Percentiles rank a stretch among this genome's conserved stretches.
phyloP scores from a whole-genome alignment of 352 stramenopile genomes.

The Pythium monospermum region DNA sequence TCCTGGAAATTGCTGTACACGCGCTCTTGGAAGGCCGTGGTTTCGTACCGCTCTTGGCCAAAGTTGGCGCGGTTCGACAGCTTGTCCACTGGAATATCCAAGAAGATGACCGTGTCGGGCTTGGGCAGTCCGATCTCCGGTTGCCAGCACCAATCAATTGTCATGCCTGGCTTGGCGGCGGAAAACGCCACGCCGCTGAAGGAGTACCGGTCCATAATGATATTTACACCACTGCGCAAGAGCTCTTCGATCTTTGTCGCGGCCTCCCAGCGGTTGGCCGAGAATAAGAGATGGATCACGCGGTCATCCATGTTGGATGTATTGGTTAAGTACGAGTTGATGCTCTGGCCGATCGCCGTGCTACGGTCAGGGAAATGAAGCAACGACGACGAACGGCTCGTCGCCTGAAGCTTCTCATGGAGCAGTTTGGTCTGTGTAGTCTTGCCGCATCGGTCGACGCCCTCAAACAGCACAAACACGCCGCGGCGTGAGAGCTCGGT shows the following conservation, averaged over 20 bases:
- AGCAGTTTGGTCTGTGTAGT: conserved; percentile 97
- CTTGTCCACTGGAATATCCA: conserved; percentile 93
- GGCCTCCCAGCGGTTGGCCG: conserved; percentile 99
- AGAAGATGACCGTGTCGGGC: conserved; percentile 97
- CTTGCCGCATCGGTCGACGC: conserved; percentile 98
- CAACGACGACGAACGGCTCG: conserved; percentile 33
- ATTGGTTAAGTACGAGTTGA: conserved; percentile 95
- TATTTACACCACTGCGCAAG: conserved; percentile 77
- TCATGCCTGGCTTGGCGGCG: conserved; percentile 91
- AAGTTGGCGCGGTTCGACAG: conserved; percentile 90
- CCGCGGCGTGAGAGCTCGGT: conserved; percentile 54
- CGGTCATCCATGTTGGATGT: conserved; percentile 92
- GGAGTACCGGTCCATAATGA: conserved; percentile 97
- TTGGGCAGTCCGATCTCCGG: conserved; percentile 95
- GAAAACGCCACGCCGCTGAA: conserved; percentile 99
- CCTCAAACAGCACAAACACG: conserved; percentile 98
- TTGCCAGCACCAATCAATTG: conserved; percentile 96
- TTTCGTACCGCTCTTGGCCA: conserved; percentile 92
- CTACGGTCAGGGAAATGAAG: conserved; percentile 80
- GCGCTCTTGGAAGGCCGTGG: conserved; percentile 77
- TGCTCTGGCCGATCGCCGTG: conserved; percentile 94
- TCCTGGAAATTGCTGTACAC: conserved; percentile 80
- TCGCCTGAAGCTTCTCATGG: conserved; percentile 46
- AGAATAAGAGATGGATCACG: conserved; percentile 98
- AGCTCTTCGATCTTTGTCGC: conserved; percentile 62